Conservation (phyloP, 768 basidiomycete species). For the Auricularia sp. region DNA sequence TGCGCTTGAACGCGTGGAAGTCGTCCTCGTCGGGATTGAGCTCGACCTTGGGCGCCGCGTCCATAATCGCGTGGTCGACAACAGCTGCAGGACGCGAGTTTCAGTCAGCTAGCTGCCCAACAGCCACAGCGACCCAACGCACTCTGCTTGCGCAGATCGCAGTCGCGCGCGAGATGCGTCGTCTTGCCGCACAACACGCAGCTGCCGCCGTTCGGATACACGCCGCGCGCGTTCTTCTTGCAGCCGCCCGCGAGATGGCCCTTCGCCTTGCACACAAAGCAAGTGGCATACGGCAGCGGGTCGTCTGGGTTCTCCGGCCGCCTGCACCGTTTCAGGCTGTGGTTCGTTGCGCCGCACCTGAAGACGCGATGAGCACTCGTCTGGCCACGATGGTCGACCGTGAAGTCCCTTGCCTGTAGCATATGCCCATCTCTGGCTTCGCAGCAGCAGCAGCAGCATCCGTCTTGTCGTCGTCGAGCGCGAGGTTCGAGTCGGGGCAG, state of each 20-base stretch:
- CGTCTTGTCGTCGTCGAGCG: constrained; percentile 13
- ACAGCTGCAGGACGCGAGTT: constrained; percentile 8
- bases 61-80: constrained; percentile 22
- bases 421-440: constrained; percentile 40
- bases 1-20: constrained; percentile 73
- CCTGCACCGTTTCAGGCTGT: constrained; percentile 71
- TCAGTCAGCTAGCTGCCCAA: not conserved
- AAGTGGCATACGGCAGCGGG: constrained; percentile 80
- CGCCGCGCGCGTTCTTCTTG: constrained; percentile 69
- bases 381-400: not conserved
- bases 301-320: constrained; percentile 50
- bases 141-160: constrained; percentile 55
- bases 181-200: constrained; percentile 86
- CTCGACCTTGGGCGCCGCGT: constrained; percentile 31
- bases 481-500: constrained; percentile 46
- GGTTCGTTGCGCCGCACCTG: constrained; percentile 75
- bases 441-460: not conserved
- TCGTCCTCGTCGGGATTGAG: constrained; percentile 84
- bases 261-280: constrained; percentile 77
- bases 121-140: constrained; percentile 7
- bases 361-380: not conserved
- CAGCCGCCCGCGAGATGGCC: constrained; percentile 84
- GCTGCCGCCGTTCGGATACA: constrained; percentile 84
- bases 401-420: constrained; percentile 51
- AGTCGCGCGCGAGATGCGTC: constrained; percentile 78